Base-by-base conservation (phyloP, 73 alveolate species). In the Paramecium sexaurelia region DNA sequence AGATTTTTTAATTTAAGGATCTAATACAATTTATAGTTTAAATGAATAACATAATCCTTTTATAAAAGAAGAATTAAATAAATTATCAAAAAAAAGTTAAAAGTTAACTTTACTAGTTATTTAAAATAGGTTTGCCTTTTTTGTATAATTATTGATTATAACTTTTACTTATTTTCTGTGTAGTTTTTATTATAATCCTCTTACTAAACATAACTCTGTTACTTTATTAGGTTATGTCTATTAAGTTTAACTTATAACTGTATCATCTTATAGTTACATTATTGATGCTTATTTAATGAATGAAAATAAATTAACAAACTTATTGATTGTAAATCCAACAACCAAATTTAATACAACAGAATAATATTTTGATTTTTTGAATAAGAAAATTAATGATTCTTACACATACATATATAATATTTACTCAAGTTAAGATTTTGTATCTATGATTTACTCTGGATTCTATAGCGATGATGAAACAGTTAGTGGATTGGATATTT, bases 101-200 rank as follows among this genome's bases (percentile, higher is more conserved):
- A 61, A 61, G 10, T 61, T 61, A 11, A 61, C 19, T 6, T 26
- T 32, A 6, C 83, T 61, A 61, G 7, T 61, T 7, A 6, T 61
- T 24, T 29, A 13, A 61, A 61, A 61, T 29, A 61, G 83, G 26
- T 29, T 61, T 61, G 20, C 83, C 6, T 61, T 61, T 32, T 61
- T 61, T 61, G 2, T 32, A 6, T 61, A 61, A 61, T 10, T 61
- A 6, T 6, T 61, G 13, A 11, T 61, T 32, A 61, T 32, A 7
- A 11, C 83, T n/a, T 32, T 61, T 61, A 61, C 83, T 29, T 61
- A 29, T 45, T 61, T 61, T 61, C n/a, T 61, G 9, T 61, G 83
- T 45, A 26, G 20, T 10, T 61, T 61, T 29, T 61, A 61, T 11
- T 61, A 61, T 8, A 61, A 61, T 29, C 83, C 83, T 11, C 11